Evolutionary conservation across 305 asterid species (phyloP).

Genomic region (Rubia tinctorum): DNA sequence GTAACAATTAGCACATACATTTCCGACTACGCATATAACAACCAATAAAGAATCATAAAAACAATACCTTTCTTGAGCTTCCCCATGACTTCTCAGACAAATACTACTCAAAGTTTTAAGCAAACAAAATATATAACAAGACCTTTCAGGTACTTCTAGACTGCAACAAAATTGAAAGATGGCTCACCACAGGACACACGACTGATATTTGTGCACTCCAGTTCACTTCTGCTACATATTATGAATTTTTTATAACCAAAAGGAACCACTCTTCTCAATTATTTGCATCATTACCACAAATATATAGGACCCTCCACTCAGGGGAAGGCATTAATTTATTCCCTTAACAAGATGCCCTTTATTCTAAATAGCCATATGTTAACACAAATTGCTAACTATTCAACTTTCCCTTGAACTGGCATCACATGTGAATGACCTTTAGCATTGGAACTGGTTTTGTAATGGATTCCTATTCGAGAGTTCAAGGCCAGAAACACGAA

Average conservation of each 20-base stretch:
- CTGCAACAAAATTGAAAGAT: neutral
- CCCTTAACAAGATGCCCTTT: slow-evolving; percentile 10
- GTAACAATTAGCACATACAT: neutral
- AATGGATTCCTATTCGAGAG: slow-evolving; percentile 1
- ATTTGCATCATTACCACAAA: neutral
- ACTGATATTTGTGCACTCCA: neutral
- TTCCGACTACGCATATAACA: neutral
- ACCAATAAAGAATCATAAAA: neutral
- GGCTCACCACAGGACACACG: slow-evolving; percentile 1
- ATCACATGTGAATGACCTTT: neutral
- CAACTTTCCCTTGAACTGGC: neutral
- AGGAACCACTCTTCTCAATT: neutral
- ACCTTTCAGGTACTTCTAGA: neutral
- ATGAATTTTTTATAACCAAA: neutral
- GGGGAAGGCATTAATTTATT: neutral
- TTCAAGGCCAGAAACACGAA: slow-evolving; percentile 1
- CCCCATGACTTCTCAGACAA: slow-evolving; percentile 4
- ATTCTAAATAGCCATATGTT: neutral
- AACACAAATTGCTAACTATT: slow-evolving; percentile 1
- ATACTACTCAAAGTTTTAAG: neutral
- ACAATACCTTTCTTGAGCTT: slow-evolving; percentile 16
- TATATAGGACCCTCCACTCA: slow-evolving; percentile 3
- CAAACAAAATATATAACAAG: neutral
- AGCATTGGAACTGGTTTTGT: neutral
- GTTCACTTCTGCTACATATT: neutral